phyloP scores from a whole-genome alignment of 768 basidiomycete genomes.

The Russula emetica region DNA sequence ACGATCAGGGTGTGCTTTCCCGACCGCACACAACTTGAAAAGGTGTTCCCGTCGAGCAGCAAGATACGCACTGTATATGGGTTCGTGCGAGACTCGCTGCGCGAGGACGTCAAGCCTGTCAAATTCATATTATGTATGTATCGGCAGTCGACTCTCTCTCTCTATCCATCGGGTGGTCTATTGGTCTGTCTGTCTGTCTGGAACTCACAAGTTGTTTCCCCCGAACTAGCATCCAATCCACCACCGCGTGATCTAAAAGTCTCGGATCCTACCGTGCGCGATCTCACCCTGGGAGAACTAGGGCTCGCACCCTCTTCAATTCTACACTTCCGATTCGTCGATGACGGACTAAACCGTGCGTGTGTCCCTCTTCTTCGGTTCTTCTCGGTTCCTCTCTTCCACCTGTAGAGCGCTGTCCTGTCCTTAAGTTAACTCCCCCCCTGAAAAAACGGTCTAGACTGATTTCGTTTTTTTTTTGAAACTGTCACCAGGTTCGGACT shows the following conservation, averaged over 20 bases:
- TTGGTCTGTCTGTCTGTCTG: not conserved
- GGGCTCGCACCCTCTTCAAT: conserved; percentile 77
- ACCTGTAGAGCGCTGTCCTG: no score
- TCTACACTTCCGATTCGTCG: conserved; percentile 70
- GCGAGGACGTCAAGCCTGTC: conserved; percentile 69
- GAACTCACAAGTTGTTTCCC: not conserved
- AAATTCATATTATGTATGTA: conserved; percentile 80
- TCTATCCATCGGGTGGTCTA: not conserved
- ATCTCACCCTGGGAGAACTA: conserved; percentile 62
- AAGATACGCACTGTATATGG: conserved; percentile 83
- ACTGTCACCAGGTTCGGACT: conserved; percentile 44
- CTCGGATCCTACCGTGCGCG: conserved; percentile 68
- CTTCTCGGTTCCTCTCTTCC: not conserved
- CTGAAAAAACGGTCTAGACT: conserved; percentile 1
- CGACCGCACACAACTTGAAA: conserved; percentile 79
- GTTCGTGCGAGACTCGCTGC: conserved; percentile 67
- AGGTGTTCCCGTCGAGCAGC: conserved; percentile 66
- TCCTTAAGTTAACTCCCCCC: not conserved
- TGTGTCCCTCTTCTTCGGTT: conserved; percentile 5
- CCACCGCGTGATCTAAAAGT: conserved; percentile 82
- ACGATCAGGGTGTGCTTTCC: conserved; percentile 77
- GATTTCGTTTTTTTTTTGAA: not conserved
- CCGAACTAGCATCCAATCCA: conserved; percentile 64
- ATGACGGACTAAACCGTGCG: conserved; percentile 65
- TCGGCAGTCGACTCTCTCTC: conserved; percentile 16